Base-by-base conservation (phyloP, 2,329 filamentous ascomycete genomes). In the Pestalotiopsis sp. region DNA sequence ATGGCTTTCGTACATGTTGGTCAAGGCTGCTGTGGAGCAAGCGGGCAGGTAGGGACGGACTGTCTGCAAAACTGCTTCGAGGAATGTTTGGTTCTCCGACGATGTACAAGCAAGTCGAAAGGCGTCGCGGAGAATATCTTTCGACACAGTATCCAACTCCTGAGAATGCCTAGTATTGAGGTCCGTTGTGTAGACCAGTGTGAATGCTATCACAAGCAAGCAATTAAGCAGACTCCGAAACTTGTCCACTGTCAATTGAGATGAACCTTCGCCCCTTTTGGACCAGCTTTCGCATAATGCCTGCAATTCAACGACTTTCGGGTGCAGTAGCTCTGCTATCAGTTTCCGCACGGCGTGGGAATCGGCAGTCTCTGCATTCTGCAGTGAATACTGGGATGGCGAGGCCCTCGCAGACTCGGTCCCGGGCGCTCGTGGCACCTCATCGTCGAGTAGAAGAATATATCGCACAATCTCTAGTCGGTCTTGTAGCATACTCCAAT, bases 141-240 rank as follows among this genome's bases (percentile, higher is more conserved):
- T 78, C 1, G 88, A 62, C 0, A 76, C 72, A 1, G 81, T 75
- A 58, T 87, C 84, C 4, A 88, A 74, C n/a, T 86, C 83, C 38
- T 82, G 79, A 1, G 85, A 85, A 64, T 85, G 82, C 13, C 81
- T 80, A 2, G 83, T 82, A 68, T 87, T 85, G 31, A 85, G 75
- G 31, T 82, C 81, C 14, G 76, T 76, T 3, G 89, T 77, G 63
- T 85, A 81, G 0, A 85, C 85, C 3, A 87, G 73, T 11, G 88
- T 77, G 38, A 87, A 75, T 1, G 80, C 77, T 4, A 82, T 82
- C 2, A 83, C 76, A 17, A 88, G 73, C 63, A 84, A 83, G 38
- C 85, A 86, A 1, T 82, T 82, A 1, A 88, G 73, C 5, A 88
- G 78, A 71, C 86, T 88, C 63, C 85, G 84, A 64, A 88, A 82